Evolutionary conservation across 768 basidiomycete species (phyloP).

Genomic region (Leccinellum luteum): DNA sequence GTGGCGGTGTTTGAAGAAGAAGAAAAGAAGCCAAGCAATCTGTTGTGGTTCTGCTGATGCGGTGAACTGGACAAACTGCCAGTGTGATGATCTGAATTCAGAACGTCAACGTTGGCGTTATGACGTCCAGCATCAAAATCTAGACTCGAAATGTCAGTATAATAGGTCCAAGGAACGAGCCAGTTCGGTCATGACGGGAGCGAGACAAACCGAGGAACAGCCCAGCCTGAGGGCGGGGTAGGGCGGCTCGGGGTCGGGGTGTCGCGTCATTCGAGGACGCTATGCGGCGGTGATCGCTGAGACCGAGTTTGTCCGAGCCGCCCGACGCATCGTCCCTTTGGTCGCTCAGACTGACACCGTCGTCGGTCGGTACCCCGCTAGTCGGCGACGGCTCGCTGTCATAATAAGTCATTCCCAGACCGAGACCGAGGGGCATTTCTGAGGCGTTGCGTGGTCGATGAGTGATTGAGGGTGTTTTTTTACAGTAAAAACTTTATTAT

Average conservation of each 20-base stretch:
- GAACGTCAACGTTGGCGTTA: background rate
- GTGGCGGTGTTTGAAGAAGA: slow-evolving; percentile 38
- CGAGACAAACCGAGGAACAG: slow-evolving; percentile 20
- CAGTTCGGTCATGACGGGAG: slow-evolving; percentile 4
- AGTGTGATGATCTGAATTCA: slow-evolving; percentile 10
- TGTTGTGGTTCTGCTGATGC: slow-evolving; percentile 33
- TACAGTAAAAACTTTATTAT: background rate
- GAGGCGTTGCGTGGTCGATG: too few species aligned
- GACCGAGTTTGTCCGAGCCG: slow-evolving; percentile 5
- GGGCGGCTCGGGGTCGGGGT: slow-evolving; percentile 42
- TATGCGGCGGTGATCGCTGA: slow-evolving; percentile 26
- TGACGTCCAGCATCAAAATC: slow-evolving; percentile 12
- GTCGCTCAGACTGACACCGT: slow-evolving; percentile 4
- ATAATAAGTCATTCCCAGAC: slow-evolving; percentile 13
- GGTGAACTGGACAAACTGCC: slow-evolving; percentile 10
- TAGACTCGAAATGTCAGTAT: slow-evolving; percentile 10
- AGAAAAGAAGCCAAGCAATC: slow-evolving; percentile 24
- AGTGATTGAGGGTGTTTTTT: background rate
- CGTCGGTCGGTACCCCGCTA: background rate
- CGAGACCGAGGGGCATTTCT: slow-evolving; percentile 25
- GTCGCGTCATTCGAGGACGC: slow-evolving; percentile 50
- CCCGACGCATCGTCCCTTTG: slow-evolving; percentile 4
- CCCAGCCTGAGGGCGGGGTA: slow-evolving; percentile 11
- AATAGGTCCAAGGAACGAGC: slow-evolving; percentile 3
- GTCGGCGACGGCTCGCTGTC: slow-evolving; percentile 22